Evolutionary conservation across 345 rosid genomes (phyloP), one percentile per base, ranked within the genome.

Genomic region (Laguncularia racemosa): DNA sequence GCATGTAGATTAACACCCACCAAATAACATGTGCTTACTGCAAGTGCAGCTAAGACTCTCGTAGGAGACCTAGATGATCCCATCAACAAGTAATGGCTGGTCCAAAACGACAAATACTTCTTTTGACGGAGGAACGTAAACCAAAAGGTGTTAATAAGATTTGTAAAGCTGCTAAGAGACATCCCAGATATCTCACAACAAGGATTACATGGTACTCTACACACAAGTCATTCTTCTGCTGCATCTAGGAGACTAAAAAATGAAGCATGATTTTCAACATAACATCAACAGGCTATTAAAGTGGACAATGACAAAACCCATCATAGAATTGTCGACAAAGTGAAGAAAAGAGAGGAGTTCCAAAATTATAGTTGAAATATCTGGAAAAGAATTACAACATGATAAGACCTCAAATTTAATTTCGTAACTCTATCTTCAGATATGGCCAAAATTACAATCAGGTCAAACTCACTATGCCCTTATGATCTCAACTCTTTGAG

Each of bases 401-500:
- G 50, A 57, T 58, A 23, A 56, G 50, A 48, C 52, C 73, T 59
- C 55, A 16, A 61, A 43, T 16, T 56, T 45, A 47, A 26, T 69
- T 61, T 59, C 55, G 44, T 38, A 21, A 13, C 57, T 55, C 57
- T n/a, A 12, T 55, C 57, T 28, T 16, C 14, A 38, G 21, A 55
- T 38, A 46, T 33, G 44, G 46, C 46, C 57, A 55, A 55, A 46
- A 23, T 15, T 53, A 66, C 56, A 50, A 19, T 14, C 16, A 55
- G 46, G 20, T 48, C 43, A 52, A 52, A 56, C 52, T 21, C 51
- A 56, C 46, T 59, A 3, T 15, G 20, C 2, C 21, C 17, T 14
- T 18, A 19, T 20, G 18, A 46, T n/a, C 33, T 65, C 63, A 81
- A 59, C 73, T 73, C 77, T 68, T 81, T 49, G 77, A 58, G 52